Evolutionary conservation across 768 basidiomycete genomes (phyloP).

Genomic region (Suillus subaureus): DNA sequence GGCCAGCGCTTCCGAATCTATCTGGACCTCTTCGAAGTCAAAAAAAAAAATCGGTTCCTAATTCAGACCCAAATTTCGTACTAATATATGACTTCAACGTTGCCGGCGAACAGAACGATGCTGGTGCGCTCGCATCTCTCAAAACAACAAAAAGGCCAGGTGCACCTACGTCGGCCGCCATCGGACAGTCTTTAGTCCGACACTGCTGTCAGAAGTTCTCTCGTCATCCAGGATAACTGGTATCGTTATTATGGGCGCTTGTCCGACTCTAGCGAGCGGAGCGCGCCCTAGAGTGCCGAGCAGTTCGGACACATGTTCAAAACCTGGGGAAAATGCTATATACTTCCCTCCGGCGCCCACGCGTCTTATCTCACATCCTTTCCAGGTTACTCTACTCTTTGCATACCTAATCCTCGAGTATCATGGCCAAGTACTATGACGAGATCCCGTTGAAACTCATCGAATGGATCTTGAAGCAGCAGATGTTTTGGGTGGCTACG

Average conservation of each 20-base stretch:
- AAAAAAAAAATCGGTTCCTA: too few species aligned
- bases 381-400: background rate
- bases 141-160: background rate
- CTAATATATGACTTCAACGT: background rate
- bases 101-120: background rate
- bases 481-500: conserved; percentile 74
- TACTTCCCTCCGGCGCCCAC: background rate
- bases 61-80: background rate
- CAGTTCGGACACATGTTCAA: background rate
- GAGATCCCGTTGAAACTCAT: conserved; percentile 54
- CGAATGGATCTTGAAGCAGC: conserved; percentile 61
- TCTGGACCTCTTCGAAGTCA: too few species aligned
- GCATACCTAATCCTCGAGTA: background rate
- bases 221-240: background rate
- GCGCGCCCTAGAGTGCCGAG: background rate
- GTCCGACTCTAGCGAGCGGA: background rate
- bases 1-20: too few species aligned
- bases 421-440: conserved; percentile 62
- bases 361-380: background rate
- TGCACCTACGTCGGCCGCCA: background rate
- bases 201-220: too few species aligned
- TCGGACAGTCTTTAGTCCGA: background rate
- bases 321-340: background rate
- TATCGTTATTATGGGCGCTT: background rate
- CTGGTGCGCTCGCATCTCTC: background rate